Percentiles rank a stretch among this genome's conserved stretches.
Conservation (phyloP, 2,329 filamentous ascomycete genomes). For the Pseudocercospora cruenta region DNA sequence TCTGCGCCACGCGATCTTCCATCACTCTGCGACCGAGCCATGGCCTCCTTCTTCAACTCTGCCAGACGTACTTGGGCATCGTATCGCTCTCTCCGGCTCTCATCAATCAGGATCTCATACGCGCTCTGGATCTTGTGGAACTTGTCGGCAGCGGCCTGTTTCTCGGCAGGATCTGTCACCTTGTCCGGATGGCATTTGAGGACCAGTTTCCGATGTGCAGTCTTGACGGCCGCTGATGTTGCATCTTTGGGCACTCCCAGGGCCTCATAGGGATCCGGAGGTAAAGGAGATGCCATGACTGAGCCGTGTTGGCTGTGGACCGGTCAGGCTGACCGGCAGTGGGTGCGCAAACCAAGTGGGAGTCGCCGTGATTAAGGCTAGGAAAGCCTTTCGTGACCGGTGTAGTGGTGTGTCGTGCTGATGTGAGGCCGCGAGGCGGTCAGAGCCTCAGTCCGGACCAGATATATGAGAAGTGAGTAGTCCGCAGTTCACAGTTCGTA, state of each 20-base stretch:
- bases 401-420: constrained; percentile 1
- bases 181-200: constrained; percentile 77
- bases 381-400: constrained; percentile 5
- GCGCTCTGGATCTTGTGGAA: constrained; percentile 93
- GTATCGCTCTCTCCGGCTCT: constrained; percentile 71
- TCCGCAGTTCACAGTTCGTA: neutral
- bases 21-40: constrained; percentile 42
- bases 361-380: neutral
- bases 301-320: constrained; percentile 9
- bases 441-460: neutral
- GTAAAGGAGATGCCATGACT: constrained; percentile 37
- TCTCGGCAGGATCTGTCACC: constrained; percentile 70
- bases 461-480: constrained; percentile 8
- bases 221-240: constrained; percentile 79
- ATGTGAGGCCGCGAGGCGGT: constrained; percentile 7
- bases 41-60: constrained; percentile 62
- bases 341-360: constrained; percentile 10
- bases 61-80: constrained; percentile 73
- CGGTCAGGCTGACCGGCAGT: constrained; percentile 21
- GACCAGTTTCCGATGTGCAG: constrained; percentile 87
- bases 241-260: constrained; percentile 74
- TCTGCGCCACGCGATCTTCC: constrained; percentile 25
- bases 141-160: constrained; percentile 78
- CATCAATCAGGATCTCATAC: constrained; percentile 86
- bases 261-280: constrained; percentile 81